Conservation (phyloP, 1,139 yeast species). For the Geotrichum phurueaensis region DNA sequence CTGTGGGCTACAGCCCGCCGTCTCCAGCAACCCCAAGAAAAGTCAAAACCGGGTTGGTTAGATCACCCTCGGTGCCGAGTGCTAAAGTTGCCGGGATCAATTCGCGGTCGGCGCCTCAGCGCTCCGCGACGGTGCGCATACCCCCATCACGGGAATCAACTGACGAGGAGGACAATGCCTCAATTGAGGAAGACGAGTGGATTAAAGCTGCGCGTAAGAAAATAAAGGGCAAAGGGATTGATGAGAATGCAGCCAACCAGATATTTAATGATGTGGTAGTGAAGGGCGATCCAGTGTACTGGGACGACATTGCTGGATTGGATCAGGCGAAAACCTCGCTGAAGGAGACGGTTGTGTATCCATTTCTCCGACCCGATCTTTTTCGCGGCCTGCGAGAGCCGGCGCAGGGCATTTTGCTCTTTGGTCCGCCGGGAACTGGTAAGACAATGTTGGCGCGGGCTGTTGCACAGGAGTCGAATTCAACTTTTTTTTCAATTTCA, state of each 20-base stretch:
- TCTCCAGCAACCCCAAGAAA: background rate
- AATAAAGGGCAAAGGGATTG: slow-evolving; percentile 27
- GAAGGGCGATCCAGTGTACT: slow-evolving; percentile 89
- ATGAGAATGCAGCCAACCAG: slow-evolving; percentile 61
- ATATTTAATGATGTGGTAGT: slow-evolving; percentile 87
- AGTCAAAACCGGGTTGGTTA: background rate
- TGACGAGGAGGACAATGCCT: slow-evolving; percentile 10
- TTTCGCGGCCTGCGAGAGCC: slow-evolving; percentile 92
- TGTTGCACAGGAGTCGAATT: slow-evolving; percentile 92
- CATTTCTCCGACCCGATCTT: slow-evolving; percentile 87
- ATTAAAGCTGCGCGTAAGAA: slow-evolving; percentile 27
- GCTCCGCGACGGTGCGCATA: background rate
- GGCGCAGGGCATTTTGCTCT: slow-evolving; percentile 88
- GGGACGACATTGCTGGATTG: slow-evolving; percentile 96
- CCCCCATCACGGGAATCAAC: slow-evolving; percentile 28
- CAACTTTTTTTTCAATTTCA: slow-evolving; percentile 88
- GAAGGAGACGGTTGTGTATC: slow-evolving; percentile 95
- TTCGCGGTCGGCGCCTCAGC: background rate
- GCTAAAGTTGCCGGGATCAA: background rate
- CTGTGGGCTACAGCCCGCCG: background rate
- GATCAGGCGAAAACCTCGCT: slow-evolving; percentile 84
- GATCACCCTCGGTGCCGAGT: background rate
- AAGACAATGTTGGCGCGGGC: slow-evolving; percentile 97
- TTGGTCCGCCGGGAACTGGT: slow-evolving; percentile 99
- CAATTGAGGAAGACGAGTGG: slow-evolving; percentile 25